These are phyloP conservation scores for Platismatia glauca DNA, from an alignment of 495 filamentous ascomycete species.

Conservation along the genomic window DNA sequence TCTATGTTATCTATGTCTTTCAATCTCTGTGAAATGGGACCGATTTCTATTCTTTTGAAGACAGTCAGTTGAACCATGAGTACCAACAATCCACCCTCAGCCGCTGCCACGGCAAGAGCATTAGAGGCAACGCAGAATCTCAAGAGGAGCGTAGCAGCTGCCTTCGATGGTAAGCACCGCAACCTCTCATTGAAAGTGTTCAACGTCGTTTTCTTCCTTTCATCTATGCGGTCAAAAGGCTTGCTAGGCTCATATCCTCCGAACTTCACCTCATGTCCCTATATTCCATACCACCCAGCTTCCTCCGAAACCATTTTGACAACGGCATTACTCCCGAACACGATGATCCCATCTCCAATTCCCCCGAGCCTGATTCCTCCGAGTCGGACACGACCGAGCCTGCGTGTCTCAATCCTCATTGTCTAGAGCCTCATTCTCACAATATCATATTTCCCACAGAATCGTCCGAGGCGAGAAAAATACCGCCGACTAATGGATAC, in stretches of 20 bases:
- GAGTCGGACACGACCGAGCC: background rate
- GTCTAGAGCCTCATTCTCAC: slow-evolving; percentile 19
- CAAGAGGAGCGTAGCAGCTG: slow-evolving; percentile 65
- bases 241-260: background rate
- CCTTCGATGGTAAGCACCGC: slow-evolving; percentile 65
- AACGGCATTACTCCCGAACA: background rate
- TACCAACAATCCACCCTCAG: slow-evolving; percentile 12
- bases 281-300: background rate
- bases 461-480: slow-evolving; percentile 31
- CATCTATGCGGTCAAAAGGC: background rate
- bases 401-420: slow-evolving; percentile 14
- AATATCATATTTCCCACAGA: slow-evolving; percentile 15
- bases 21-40: too few species aligned
- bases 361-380: background rate
- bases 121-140: slow-evolving; percentile 42
- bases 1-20: background rate
- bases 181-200: background rate
- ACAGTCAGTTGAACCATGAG: slow-evolving; percentile 5
- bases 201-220: slow-evolving; percentile 10
- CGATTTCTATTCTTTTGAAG: background rate
- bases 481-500: slow-evolving; percentile 45
- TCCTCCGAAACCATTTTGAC: background rate
- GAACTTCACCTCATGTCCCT: background rate
- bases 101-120: slow-evolving; percentile 19
- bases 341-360: background rate